Evolutionary conservation across 352 stramenopile genomes (phyloP).

Genomic region (Blastocystis sp.): DNA sequence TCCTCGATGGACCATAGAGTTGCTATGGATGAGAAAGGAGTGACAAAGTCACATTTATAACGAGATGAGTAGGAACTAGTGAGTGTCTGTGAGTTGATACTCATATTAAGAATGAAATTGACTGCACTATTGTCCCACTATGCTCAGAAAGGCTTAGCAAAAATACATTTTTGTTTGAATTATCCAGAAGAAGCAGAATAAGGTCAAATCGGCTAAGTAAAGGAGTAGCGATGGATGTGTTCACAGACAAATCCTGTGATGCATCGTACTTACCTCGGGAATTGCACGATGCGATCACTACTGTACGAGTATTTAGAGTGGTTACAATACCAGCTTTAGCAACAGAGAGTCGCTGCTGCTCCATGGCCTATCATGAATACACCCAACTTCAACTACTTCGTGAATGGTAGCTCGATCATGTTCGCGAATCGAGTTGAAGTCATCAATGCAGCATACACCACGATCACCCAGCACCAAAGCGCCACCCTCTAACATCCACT

Average conservation of each 20-base stretch:
- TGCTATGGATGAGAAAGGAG: background rate
- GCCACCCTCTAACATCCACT: constrained; percentile 78
- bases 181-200: constrained; percentile 75
- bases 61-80: constrained; percentile 52
- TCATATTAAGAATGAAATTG: constrained; percentile 72
- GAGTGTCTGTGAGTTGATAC: constrained; percentile 38
- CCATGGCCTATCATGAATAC: constrained; percentile 67
- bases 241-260: constrained; percentile 70
- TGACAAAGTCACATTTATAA: background rate
- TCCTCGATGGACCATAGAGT: constrained; percentile 70
- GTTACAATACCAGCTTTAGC: constrained; percentile 76
- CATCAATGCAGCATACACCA: constrained; percentile 77
- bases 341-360: constrained; percentile 76
- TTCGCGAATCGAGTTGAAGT: constrained; percentile 77
- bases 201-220: constrained; percentile 75
- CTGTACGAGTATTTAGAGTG: constrained; percentile 74
- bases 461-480: constrained; percentile 73
- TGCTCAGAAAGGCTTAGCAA: background rate
- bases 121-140: constrained; percentile 74
- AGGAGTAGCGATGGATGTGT: constrained; percentile 74
- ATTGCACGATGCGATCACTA: constrained; percentile 76
- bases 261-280: constrained; percentile 69
- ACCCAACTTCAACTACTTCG: constrained; percentile 62
- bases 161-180: constrained; percentile 32
- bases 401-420: constrained; percentile 76